These are phyloP conservation scores for Talaromyces albobiverticillius DNA, from an alignment of 2,329 filamentous ascomycete genomes.

Conservation along the genomic window DNA sequence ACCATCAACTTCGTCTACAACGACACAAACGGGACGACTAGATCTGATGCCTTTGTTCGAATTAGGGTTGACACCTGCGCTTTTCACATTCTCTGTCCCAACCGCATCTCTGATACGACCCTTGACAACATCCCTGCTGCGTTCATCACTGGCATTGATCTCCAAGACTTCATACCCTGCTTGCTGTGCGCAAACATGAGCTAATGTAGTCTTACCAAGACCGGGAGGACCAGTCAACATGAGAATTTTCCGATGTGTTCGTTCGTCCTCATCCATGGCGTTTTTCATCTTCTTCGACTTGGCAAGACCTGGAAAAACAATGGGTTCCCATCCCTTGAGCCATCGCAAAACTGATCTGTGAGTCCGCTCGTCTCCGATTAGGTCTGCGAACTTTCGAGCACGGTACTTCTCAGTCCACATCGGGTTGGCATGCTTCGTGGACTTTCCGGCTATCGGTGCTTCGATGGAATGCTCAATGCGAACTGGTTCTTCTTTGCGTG, in stretches of 20 bases:
- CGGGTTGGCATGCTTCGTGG: constrained; percentile 26
- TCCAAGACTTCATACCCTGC: constrained; percentile 96
- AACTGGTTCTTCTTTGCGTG: neutral
- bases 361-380: constrained; percentile 91
- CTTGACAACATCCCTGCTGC: constrained; percentile 84
- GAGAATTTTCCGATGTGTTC: constrained; percentile 79
- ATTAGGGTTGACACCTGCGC: constrained; percentile 49
- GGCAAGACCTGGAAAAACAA: constrained; percentile 79
- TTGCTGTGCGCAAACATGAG: constrained; percentile 92
- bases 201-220: constrained; percentile 91
- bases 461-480: constrained; percentile 35
- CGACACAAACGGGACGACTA: constrained; percentile 83
- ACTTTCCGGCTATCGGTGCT: constrained; percentile 19
- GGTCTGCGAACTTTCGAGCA: constrained; percentile 83
- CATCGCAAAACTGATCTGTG: constrained; percentile 87
- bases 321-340: constrained; percentile 89
- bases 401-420: constrained; percentile 98
- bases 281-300: constrained; percentile 57
- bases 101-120: constrained; percentile 87
- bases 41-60: constrained; percentile 61
- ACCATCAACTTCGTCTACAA: constrained; percentile 96
- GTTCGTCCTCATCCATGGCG: constrained; percentile 61
- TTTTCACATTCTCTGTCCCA: constrained; percentile 89
- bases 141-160: constrained; percentile 96
- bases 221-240: constrained; percentile 89